Conservation (phyloP, 352 stramenopile species). For the Phytophthora sp. region DNA sequence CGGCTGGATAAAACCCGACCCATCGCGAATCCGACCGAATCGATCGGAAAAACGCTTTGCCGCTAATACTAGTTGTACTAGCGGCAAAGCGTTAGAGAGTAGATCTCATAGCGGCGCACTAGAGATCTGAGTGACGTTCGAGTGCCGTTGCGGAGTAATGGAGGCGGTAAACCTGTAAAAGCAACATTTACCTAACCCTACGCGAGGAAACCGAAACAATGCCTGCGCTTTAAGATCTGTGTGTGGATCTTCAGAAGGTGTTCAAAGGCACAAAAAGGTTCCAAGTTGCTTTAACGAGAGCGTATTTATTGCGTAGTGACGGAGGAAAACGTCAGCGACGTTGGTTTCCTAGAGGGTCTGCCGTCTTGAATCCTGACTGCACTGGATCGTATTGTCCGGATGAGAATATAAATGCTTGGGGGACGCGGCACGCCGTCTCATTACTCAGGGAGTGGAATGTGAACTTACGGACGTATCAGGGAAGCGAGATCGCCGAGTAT, state of each 20-base stretch:
- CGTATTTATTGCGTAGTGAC: conserved; percentile 30
- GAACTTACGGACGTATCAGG: background rate
- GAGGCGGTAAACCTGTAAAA: too few species aligned
- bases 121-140: conserved; percentile 2
- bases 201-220: conserved; percentile 5
- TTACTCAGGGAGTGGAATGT: conserved; percentile 5
- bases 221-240: too few species aligned
- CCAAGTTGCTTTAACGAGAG: too few species aligned
- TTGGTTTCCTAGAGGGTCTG: background rate
- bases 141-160: too few species aligned
- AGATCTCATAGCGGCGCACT: too few species aligned
- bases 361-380: conserved; percentile 1
- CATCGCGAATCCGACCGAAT: conserved; percentile 12
- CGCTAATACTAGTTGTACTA: too few species aligned
- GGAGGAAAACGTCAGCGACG: background rate
- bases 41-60: conserved; percentile 12
- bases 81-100: too few species aligned
- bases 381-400: background rate
- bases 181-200: too few species aligned
- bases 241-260: too few species aligned
- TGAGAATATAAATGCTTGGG: background rate
- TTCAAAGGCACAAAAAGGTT: too few species aligned
- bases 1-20: background rate
- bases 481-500: background rate
- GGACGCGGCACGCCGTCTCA: background rate